These are phyloP conservation scores for Phoma sp. DNA, from an alignment of 2,329 filamentous ascomycete species.

Conservation along the genomic window DNA sequence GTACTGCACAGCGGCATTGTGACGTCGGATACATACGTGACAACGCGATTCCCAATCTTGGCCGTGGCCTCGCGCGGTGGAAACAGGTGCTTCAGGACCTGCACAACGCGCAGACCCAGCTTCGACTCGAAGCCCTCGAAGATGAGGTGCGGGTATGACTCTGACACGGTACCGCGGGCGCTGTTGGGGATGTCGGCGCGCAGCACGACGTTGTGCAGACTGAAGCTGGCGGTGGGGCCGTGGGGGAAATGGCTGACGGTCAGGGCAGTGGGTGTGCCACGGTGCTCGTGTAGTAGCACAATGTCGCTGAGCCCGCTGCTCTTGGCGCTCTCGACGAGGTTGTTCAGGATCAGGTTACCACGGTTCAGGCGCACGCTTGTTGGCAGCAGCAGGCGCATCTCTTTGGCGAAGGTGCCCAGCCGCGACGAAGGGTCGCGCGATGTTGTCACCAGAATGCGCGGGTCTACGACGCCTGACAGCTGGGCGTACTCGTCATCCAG, in stretches of 20 bases:
- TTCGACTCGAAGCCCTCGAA: conserved; percentile 91
- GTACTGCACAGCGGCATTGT: neutral
- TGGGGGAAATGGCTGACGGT: conserved; percentile 88
- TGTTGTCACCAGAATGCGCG: conserved; percentile 88
- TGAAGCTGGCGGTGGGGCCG: conserved; percentile 86
- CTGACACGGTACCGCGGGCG: conserved; percentile 84
- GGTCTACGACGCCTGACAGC: conserved; percentile 89
- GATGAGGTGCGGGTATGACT: conserved; percentile 92
- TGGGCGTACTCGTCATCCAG: conserved; percentile 90
- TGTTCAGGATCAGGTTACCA: conserved; percentile 86
- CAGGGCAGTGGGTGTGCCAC: conserved; percentile 88
- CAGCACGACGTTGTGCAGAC: conserved; percentile 89
- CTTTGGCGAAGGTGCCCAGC: conserved; percentile 89
- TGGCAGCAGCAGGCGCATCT: conserved; percentile 82
- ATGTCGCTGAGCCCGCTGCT: conserved; percentile 83
- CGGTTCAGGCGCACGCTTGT: conserved; percentile 89
- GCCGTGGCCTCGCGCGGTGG: conserved; percentile 81
- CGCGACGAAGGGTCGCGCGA: conserved; percentile 86
- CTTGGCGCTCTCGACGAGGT: conserved; percentile 83
- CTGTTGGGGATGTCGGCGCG: conserved; percentile 92
- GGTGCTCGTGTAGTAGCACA: conserved; percentile 78
- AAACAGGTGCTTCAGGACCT: conserved; percentile 92
- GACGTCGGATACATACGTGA: conserved; percentile 61
- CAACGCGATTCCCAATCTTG: conserved; percentile 85
- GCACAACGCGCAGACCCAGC: conserved; percentile 82